Percentiles rank a stretch among this genome's conserved stretches.
Conservation (phyloP, 345 rosid species). For the Pelargonium nanum region DNA sequence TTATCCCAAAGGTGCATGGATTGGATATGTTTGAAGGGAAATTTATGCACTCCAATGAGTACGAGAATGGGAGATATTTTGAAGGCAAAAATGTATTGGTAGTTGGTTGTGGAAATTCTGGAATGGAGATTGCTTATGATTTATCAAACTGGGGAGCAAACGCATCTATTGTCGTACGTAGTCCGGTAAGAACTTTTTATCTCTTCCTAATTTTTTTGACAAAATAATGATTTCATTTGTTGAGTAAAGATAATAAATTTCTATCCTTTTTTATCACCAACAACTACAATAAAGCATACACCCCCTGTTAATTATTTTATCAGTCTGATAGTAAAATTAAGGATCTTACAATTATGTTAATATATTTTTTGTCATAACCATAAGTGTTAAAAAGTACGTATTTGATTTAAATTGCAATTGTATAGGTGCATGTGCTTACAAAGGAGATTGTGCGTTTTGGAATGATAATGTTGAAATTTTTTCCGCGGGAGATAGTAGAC, state of each 20-base stretch:
- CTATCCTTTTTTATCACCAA: no score
- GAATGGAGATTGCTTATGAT: slow-evolving; percentile 58
- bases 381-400: no score
- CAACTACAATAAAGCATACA: no score
- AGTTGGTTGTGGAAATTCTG: slow-evolving; percentile 57
- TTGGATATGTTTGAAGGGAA: slow-evolving; percentile 30
- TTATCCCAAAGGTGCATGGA: slow-evolving; percentile 29
- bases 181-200: slow-evolving; percentile 20
- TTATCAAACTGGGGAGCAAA: slow-evolving; percentile 24
- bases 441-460: slow-evolving; percentile 15
- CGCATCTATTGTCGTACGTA: slow-evolving; percentile 32
- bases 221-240: no score
- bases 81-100: slow-evolving; percentile 36
- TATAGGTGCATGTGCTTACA: slow-evolving; percentile 13
- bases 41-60: slow-evolving; percentile 32
- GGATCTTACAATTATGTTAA: no score
- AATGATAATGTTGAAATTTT: slow-evolving; percentile 17
- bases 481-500: slow-evolving; percentile 17
- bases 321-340: no score
- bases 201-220: background rate
- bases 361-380: no score
- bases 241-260: no score
- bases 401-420: no score
- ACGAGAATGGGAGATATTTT: slow-evolving; percentile 21
- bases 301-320: no score